Conservation (phyloP, 1,284 basidiomycete species). For the Schizophyllum commune region DNA sequence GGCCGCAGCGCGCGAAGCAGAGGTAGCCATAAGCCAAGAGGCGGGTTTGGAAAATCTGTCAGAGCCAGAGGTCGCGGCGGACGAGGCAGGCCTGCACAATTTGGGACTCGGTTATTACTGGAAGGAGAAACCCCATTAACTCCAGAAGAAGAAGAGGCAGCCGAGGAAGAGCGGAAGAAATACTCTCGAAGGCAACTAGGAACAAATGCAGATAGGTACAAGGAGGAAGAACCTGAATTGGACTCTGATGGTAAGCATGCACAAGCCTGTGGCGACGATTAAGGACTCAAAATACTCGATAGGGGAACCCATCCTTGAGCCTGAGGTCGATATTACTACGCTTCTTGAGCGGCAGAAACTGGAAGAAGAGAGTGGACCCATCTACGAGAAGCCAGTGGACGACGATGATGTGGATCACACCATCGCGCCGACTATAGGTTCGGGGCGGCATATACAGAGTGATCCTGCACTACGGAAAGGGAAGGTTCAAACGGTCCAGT, state of each 20-base stretch:
- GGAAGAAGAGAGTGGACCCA: conserved; percentile 6
- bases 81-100: conserved; percentile 55
- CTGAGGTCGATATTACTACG: conserved; percentile 61
- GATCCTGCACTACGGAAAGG: conserved; percentile 40
- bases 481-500: conserved; percentile 52
- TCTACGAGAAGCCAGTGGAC: conserved; percentile 18
- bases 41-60: conserved; percentile 65
- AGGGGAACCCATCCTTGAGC: conserved; percentile 64
- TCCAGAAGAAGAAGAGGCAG: conserved; percentile 40
- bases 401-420: conserved; percentile 59
- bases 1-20: conserved; percentile 24
- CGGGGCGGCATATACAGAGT: conserved; percentile 30
- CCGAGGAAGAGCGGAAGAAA: conserved; percentile 38
- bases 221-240: conserved; percentile 54
- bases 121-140: conserved; percentile 44
- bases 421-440: conserved; percentile 24
- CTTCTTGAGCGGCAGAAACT: conserved; percentile 59
- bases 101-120: conserved; percentile 46
- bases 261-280: neutral
- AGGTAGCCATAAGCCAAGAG: conserved; percentile 51
- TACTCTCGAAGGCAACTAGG: conserved; percentile 51
- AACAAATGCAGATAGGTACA: conserved; percentile 65
- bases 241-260: conserved; percentile 52
- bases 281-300: neutral
- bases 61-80: conserved; percentile 53